Conservation (phyloP, 768 basidiomycete genomes). For the Crepidotus variabilis region DNA sequence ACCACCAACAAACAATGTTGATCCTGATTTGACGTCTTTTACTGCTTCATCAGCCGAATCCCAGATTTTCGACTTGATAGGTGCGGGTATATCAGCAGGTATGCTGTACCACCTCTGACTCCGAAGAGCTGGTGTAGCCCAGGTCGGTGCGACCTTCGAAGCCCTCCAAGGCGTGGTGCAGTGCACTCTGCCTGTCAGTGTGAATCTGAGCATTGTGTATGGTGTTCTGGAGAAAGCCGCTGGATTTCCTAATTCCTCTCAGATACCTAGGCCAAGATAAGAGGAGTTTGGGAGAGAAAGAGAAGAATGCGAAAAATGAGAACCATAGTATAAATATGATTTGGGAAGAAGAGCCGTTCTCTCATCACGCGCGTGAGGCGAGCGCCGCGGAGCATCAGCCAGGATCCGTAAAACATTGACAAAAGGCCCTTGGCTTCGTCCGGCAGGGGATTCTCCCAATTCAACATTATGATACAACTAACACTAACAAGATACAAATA, state of each 20-base stretch:
- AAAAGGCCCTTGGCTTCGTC: not conserved
- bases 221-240: not conserved
- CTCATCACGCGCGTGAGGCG: not conserved
- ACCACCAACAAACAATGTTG: constrained; percentile 81
- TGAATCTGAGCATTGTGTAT: not conserved
- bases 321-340: not conserved
- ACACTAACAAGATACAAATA: too few relatives aligned
- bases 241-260: too few relatives aligned
- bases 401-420: not conserved
- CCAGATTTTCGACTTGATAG: constrained; percentile 68
- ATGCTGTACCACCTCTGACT: constrained; percentile 25
- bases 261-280: not conserved
- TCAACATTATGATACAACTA: too few relatives aligned
- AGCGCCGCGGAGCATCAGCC: not conserved
- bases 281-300: not conserved
- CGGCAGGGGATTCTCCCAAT: not conserved
- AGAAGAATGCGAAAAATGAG: not conserved
- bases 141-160: not conserved
- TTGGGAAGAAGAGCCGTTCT: not conserved
- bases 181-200: not conserved
- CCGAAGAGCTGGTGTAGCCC: not conserved
- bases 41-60: constrained; percentile 79
- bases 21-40: constrained; percentile 76
- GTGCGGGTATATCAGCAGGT: constrained; percentile 25
- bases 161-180: not conserved